Conservation (phyloP, 106 monocot genomes). For the Dendrobium huoshanense region DNA sequence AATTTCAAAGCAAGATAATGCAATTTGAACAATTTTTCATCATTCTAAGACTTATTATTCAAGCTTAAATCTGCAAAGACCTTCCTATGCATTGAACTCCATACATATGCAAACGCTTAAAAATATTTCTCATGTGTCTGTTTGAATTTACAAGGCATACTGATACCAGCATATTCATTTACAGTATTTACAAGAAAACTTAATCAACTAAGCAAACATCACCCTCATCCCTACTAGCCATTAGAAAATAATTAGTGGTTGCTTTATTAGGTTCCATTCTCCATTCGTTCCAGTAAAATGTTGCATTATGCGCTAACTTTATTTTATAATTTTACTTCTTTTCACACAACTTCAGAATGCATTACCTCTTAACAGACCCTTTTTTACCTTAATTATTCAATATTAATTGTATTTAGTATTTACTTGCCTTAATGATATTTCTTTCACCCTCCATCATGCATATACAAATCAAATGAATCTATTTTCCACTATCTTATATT, state of each 20-base stretch:
- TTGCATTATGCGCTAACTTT: not conserved
- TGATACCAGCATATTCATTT: not conserved
- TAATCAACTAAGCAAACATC: not conserved
- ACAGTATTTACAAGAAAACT: not conserved
- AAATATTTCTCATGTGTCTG: not conserved
- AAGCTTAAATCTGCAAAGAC: not conserved
- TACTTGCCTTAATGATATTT: not conserved
- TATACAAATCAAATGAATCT: not conserved
- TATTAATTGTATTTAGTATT: not conserved
- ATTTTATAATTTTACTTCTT: not conserved
- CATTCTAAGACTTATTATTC: not conserved
- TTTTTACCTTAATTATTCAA: not conserved
- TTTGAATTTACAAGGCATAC: not conserved
- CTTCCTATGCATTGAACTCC: not conserved
- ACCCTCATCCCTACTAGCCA: not conserved
- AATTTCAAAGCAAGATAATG: conserved; percentile 11
- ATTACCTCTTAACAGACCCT: not conserved
- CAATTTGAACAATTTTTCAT: conserved; percentile 1
- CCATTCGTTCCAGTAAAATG: not conserved
- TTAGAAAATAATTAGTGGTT: not conserved
- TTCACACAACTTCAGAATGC: not conserved
- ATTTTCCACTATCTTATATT: not conserved
- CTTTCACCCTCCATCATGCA: not conserved
- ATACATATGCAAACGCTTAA: not conserved
- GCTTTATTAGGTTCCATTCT: not conserved